Conservation (phyloP, 179 eudicot genomes). For the Carnegiea gigantea region DNA sequence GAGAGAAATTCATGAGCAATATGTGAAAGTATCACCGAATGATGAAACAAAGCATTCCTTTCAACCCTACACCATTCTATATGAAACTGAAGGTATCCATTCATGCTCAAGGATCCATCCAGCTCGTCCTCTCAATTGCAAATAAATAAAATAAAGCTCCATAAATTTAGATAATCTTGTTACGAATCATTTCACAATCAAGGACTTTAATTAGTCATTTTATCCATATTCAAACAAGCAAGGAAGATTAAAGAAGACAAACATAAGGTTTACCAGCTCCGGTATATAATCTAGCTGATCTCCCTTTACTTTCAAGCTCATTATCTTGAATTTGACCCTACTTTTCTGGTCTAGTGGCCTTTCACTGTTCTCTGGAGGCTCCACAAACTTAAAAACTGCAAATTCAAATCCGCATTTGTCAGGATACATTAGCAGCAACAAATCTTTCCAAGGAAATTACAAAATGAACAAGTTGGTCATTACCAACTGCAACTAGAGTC, state of each 20-base stretch:
- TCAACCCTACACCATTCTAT: neutral
- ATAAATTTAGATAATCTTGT: neutral
- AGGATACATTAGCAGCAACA: neutral
- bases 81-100: neutral
- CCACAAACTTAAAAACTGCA: slow-evolving; percentile 69
- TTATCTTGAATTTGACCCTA: slow-evolving; percentile 71
- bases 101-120: neutral
- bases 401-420: neutral
- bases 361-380: slow-evolving; percentile 68
- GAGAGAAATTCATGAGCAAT: neutral
- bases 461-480: slow-evolving; percentile 3
- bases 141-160: neutral
- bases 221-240: neutral
- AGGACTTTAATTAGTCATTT: neutral
- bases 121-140: neutral
- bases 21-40: neutral
- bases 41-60: neutral
- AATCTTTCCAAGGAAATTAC: neutral
- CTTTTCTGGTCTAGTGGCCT: slow-evolving; percentile 51
- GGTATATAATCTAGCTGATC: slow-evolving; percentile 60
- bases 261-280: slow-evolving; percentile 51
- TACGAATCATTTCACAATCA: neutral
- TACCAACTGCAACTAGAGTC: slow-evolving; percentile 69
- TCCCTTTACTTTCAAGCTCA: slow-evolving; percentile 73
- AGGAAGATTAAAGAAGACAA: neutral